phyloP scores from a whole-genome alignment of 2,329 filamentous ascomycete species.

The Rhynchosporium graminicola region DNA sequence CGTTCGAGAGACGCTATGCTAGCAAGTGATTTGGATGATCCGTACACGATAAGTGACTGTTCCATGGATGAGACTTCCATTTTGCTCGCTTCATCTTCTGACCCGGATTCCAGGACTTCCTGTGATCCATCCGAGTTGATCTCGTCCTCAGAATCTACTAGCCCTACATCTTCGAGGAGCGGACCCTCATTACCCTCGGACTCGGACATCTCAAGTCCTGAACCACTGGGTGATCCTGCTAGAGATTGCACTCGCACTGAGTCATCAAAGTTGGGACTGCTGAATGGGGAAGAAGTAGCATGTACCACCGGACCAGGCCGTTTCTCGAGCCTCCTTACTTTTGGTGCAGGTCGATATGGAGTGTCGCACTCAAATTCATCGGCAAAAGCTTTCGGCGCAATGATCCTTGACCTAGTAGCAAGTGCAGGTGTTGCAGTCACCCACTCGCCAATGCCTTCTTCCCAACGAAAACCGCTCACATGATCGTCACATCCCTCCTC shows the following conservation, averaged over 20 bases:
- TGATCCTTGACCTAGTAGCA: constrained; percentile 32
- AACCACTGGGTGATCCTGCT: neutral
- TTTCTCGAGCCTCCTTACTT: constrained; percentile 15
- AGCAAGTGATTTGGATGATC: constrained; percentile 13
- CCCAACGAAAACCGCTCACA: constrained; percentile 49
- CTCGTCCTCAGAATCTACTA: constrained; percentile 18
- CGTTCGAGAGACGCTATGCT: constrained; percentile 1
- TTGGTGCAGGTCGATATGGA: constrained; percentile 28
- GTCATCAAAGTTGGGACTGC: constrained; percentile 12
- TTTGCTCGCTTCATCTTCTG: constrained; percentile 11
- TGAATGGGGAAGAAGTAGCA: neutral
- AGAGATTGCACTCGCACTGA: neutral
- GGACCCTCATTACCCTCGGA: neutral
- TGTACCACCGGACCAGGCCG: neutral
- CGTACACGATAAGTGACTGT: constrained; percentile 16
- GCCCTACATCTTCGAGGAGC: neutral
- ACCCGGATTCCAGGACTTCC: neutral
- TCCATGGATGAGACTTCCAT: constrained; percentile 19
- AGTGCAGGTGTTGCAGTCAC: constrained; percentile 49
- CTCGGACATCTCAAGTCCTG: neutral
- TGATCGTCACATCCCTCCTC: constrained; percentile 13
- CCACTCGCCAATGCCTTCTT: constrained; percentile 59
- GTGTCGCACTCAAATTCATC: constrained; percentile 30
- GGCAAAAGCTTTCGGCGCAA: constrained; percentile 22
- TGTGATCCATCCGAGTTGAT: constrained; percentile 9